Evolutionary conservation across 179 eudicot species (phyloP), one percentile per base, ranked within the genome.

Genomic region (Drosera spatulata): DNA sequence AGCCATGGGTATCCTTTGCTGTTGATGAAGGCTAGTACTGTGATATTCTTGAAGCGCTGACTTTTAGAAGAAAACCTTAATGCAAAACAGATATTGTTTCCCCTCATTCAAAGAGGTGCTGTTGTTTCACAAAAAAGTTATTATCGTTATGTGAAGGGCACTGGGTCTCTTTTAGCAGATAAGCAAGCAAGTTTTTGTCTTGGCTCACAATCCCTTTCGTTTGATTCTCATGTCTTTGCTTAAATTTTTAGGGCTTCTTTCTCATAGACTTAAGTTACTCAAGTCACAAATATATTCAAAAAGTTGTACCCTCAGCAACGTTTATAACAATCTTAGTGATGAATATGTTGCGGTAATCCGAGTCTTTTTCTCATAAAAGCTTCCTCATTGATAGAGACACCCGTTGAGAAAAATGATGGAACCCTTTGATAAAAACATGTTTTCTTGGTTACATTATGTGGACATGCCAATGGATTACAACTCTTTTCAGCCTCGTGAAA

Each of bases 81-180:
- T 44, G 42, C 33, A 47, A 5, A 51, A 41, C 44, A 93, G 99
- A 93, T 89, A 79, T 93, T 71, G 96, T 89, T 50, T 93, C 77
- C 69, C 78, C 84, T 56, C 88, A 84, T 75, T 93, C 95, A 22
- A 84, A 68, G 60, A 89, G 99, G 60, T 93, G 99, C 73, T 93
- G 99, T 64, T 93, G 99, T 70, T 93, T 93, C 66, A 93, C 99
- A 14, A 93, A 93, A n/a, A 77, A 93, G 99, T 63, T 93, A 93
- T 56, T 93, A 79, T 74, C 87, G 99, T n/a, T 93, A 89, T 71
- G 88, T 93, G 63, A 93, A 89, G 82, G 99, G 99, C 12, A 93
- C 99, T 39, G 99, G 99, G 60, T 93, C 99, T 48, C 84, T 89
- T 71, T 76, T 93, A 85, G 96, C 99, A 58, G 86, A 95, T 61